phyloP scores from a whole-genome alignment of 176 grass and related monocot genomes.

The Canna indica region DNA sequence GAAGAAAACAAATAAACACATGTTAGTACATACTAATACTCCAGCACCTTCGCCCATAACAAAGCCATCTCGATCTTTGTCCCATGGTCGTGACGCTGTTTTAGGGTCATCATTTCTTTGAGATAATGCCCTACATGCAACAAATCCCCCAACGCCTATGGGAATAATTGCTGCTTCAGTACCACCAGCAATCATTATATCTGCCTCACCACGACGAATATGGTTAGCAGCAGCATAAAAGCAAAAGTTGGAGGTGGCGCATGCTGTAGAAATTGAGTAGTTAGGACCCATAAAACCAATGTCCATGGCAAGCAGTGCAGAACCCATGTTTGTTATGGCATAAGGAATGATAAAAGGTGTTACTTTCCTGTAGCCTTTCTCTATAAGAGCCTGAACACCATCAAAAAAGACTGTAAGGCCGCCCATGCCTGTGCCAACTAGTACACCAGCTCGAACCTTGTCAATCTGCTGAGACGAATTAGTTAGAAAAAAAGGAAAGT shows the following conservation, averaged over 20 bases:
- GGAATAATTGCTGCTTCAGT: conserved; percentile 97
- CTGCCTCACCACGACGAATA: conserved; percentile 82
- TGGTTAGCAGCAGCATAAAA: conserved; percentile 96
- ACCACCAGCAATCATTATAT: conserved; percentile 95
- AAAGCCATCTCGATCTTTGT: conserved; percentile 90
- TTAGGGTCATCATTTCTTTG: conserved; percentile 96
- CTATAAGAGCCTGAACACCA: conserved; percentile 88
- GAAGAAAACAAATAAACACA: conserved; percentile 7
- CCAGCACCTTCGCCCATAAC: conserved; percentile 99
- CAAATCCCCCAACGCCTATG: conserved; percentile 90
- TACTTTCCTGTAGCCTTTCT: conserved; percentile 86
- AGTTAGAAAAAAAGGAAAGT: neutral
- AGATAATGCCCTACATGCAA: conserved; percentile 94
- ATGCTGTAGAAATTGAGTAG: conserved; percentile 96
- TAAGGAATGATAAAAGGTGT: conserved; percentile 98
- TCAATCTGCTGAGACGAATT: conserved; percentile 46
- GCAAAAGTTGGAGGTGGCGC: conserved; percentile 96
- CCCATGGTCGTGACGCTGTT: conserved; percentile 98
- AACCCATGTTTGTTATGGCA: conserved; percentile 94
- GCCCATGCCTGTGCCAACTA: conserved; percentile 97
- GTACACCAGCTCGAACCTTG: conserved; percentile 75
- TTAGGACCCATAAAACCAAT: conserved; percentile 98
- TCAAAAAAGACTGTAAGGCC: conserved; percentile 91
- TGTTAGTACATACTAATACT: conserved; percentile 49
- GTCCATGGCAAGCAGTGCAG: conserved; percentile 89